Conservation (phyloP, 2,329 filamentous ascomycete genomes). For the Cordyceps javanica region DNA sequence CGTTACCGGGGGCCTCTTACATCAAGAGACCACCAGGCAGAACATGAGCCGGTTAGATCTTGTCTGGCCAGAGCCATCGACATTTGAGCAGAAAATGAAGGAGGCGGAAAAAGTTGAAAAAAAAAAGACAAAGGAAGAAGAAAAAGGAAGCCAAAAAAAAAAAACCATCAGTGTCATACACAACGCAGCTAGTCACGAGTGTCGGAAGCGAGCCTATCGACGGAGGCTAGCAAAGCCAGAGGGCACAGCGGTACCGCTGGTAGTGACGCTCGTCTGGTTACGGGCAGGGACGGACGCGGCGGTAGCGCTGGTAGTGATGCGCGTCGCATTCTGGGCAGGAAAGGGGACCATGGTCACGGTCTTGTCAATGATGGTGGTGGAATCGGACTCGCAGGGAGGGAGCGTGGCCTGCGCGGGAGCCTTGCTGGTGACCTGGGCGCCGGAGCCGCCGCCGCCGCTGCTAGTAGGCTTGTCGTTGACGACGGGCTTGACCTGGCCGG, state of each 20-base stretch:
- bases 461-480: conserved; percentile 14
- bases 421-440: conserved; percentile 23
- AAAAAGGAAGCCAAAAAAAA: neutral
- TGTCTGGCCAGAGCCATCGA: neutral
- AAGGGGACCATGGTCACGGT: conserved; percentile 36
- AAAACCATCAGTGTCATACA: too few relatives aligned
- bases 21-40: neutral
- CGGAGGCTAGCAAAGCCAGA: conserved; percentile 30
- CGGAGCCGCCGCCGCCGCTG: too few relatives aligned
- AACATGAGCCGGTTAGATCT: neutral
- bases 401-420: conserved; percentile 20
- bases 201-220: conserved; percentile 23
- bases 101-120: neutral
- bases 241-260: conserved; percentile 27
- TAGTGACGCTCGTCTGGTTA: too few relatives aligned
- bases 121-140: neutral
- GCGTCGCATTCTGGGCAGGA: conserved; percentile 32
- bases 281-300: too few relatives aligned
- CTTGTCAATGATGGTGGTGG: conserved; percentile 23
- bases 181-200: too few relatives aligned
- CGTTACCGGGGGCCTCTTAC: neutral
- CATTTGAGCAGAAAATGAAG: neutral
- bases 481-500: too few relatives aligned
- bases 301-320: conserved; percentile 29
- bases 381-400: conserved; percentile 16